These are phyloP conservation scores for Clavispora santaluciae DNA, from an alignment of 805 yeast genomes.

Conservation along the genomic window DNA sequence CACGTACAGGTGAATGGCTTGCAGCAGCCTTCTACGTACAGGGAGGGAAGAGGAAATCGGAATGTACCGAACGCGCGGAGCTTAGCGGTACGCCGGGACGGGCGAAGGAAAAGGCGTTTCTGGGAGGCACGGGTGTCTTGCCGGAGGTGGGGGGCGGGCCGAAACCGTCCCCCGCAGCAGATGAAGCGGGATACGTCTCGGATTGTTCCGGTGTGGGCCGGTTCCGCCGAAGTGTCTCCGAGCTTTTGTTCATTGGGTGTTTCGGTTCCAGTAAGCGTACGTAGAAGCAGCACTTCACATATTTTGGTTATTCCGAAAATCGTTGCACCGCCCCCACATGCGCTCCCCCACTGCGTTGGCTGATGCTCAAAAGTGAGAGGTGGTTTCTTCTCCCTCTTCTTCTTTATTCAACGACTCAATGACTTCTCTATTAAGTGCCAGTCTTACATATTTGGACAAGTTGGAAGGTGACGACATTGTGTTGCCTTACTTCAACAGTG, in stretches of 20 bases:
- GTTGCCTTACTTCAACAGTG: slow-evolving; percentile 26
- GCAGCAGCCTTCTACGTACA: neutral
- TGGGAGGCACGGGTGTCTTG: neutral
- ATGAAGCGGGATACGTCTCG: too few relatives aligned
- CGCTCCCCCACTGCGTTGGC: slow-evolving; percentile 1
- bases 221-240: too few relatives aligned
- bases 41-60: neutral
- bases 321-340: neutral
- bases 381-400: neutral
- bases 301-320: neutral
- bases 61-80: neutral
- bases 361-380: neutral
- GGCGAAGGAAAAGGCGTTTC: too few relatives aligned
- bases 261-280: too few relatives aligned
- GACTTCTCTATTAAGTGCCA: slow-evolving; percentile 5
- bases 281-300: neutral
- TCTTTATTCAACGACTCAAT: neutral
- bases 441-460: slow-evolving; percentile 6
- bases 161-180: too few relatives aligned
- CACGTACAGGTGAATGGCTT: neutral
- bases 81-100: too few relatives aligned
- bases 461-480: slow-evolving; percentile 13
- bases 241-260: too few relatives aligned
- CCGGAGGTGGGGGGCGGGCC: too few relatives aligned
- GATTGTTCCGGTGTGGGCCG: too few relatives aligned